Percentiles rank a stretch among this genome's conserved stretches.
Evolutionary conservation across 345 rosid genomes (phyloP).

Genomic region (Eucalyptus erythrocorys): DNA sequence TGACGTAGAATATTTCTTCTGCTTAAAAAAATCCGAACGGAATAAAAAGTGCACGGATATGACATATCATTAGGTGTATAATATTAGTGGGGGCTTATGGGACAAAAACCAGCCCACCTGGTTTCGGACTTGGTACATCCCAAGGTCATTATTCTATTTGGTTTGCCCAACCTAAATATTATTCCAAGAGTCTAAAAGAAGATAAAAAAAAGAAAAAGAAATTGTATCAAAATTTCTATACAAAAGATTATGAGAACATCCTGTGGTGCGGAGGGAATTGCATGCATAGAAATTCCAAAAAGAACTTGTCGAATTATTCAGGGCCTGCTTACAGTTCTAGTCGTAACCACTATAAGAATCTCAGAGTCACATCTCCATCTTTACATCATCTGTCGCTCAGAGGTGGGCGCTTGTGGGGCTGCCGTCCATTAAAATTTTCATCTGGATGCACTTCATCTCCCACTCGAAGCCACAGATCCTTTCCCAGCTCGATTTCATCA

Average conservation of each 20-base stretch:
- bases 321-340: neutral
- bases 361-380: neutral
- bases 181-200: neutral
- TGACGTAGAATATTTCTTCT: neutral
- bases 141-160: neutral
- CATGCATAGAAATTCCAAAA: neutral
- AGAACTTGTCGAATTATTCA: neutral
- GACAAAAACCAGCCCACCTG: neutral
- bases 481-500: neutral
- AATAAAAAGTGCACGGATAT: neutral
- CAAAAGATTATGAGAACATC: neutral
- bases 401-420: neutral
- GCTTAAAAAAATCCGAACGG: neutral
- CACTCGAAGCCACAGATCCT: conserved; percentile 39
- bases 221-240: neutral
- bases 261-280: neutral
- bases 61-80: neutral
- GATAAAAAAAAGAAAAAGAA: neutral
- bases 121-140: neutral
- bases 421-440: neutral
- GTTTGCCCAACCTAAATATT: neutral
- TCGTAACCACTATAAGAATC: neutral
- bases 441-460: conserved; percentile 51
- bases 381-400: neutral
- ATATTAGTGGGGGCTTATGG: neutral